Conservation (phyloP, 768 basidiomycete species). For the Holtermanniella nyarrowii region DNA sequence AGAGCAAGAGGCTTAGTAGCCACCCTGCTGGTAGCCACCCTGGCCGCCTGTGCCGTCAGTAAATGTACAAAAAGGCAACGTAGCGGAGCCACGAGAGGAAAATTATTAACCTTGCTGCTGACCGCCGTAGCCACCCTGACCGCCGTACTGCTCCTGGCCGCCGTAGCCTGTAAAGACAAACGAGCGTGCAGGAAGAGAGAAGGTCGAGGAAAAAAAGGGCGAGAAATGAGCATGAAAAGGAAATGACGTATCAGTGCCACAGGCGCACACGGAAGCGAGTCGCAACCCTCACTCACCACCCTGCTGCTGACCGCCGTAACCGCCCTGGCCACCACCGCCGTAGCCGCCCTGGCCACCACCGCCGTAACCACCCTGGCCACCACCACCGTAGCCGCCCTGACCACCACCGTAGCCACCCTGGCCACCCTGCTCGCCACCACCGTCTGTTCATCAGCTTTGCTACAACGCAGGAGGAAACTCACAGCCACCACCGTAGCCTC, state of each 20-base stretch:
- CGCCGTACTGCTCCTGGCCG: constrained; percentile 1
- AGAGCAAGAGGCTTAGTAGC: not conserved
- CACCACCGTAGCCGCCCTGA: constrained; percentile 38
- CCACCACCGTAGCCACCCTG: constrained; percentile 24
- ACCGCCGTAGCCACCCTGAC: constrained; percentile 6
- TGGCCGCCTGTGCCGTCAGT: not conserved
- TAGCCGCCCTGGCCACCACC: constrained; percentile 20
- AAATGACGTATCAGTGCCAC: not conserved
- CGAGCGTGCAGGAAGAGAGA: not conserved
- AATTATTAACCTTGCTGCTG: not conserved
- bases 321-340: constrained; percentile 29
- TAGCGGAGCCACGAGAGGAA: too few species aligned
- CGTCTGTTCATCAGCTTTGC: constrained; percentile 46
- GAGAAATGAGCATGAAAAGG: not conserved
- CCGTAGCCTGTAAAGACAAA: constrained; percentile 2
- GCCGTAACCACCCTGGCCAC: constrained; percentile 28
- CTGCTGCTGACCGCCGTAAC: constrained; percentile 23
- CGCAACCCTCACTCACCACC: constrained; percentile 2
- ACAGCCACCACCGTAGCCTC: constrained; percentile 28
- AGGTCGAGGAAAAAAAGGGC: not conserved
- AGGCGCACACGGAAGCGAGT: not conserved
- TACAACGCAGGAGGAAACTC: constrained; percentile 58
- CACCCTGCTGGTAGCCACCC: not conserved
- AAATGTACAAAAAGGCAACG: too few species aligned
- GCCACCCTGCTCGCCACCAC: constrained; percentile 44